These are phyloP conservation scores for Ogataea nonfermentans DNA, from an alignment of 805 yeast genomes.

Conservation along the genomic window DNA sequence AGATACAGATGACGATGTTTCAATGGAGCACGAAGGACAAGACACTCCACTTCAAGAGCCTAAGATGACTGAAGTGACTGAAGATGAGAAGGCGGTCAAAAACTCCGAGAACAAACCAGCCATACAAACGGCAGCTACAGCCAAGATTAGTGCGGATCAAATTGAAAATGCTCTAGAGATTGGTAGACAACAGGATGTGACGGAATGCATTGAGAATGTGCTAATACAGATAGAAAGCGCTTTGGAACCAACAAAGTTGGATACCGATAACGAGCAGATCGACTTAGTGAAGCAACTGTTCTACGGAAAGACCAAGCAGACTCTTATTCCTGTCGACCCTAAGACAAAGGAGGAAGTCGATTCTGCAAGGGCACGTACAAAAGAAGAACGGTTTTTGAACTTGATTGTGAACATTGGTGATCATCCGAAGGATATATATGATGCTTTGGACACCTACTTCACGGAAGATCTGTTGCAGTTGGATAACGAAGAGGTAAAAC, in stretches of 20 bases:
- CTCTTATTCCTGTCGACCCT: conserved; percentile 50
- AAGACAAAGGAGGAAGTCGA: conserved; percentile 30
- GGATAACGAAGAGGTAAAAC: conserved; percentile 70
- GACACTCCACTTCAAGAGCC: conserved; percentile 4
- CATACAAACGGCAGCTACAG: conserved; percentile 30
- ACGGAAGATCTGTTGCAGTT: conserved; percentile 67
- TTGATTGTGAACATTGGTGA: conserved; percentile 83
- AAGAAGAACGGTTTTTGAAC: conserved; percentile 74
- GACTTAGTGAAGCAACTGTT: conserved; percentile 80
- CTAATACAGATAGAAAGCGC: conserved; percentile 89
- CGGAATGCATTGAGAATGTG: conserved; percentile 95
- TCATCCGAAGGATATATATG: conserved; percentile 86
- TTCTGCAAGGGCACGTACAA: conserved; percentile 40
- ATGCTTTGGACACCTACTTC: conserved; percentile 83
- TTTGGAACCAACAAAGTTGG: conserved; percentile 61
- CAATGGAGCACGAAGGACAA: background rate
- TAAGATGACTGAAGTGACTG: background rate
- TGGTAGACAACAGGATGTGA: conserved; percentile 95
- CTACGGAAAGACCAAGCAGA: conserved; percentile 83
- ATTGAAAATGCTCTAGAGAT: conserved; percentile 72
- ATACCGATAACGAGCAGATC: conserved; percentile 74
- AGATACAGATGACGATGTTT: background rate
- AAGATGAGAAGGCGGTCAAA: background rate
- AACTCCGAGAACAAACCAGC: conserved; percentile 27
- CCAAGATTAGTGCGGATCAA: conserved; percentile 54